Conservation (phyloP, 176 grass and related monocot genomes). For the Ensete glaucum region DNA sequence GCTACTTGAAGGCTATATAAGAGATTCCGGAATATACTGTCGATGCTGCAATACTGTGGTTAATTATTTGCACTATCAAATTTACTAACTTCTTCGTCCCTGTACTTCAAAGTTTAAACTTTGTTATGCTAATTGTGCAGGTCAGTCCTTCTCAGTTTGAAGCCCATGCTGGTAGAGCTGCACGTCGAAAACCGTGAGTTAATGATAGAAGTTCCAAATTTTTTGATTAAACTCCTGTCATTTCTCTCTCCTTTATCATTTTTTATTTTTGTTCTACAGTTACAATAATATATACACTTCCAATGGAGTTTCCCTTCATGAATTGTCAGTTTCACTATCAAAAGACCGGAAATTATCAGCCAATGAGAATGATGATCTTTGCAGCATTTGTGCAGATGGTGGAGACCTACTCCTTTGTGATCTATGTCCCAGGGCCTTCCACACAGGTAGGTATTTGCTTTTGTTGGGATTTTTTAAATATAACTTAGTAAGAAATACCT, state of each 20-base stretch:
- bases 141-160: constrained; percentile 98
- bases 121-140: constrained; percentile 34
- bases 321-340: constrained; percentile 84
- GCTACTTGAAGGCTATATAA: constrained; percentile 88
- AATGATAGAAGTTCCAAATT: constrained; percentile 6
- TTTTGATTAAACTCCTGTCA: not conserved
- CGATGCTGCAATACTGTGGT: constrained; percentile 80
- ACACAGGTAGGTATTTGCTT: constrained; percentile 47
- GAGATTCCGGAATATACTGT: constrained; percentile 84
- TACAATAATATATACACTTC: constrained; percentile 99
- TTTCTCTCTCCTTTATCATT: not conserved
- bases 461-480: not conserved
- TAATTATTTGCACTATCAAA: constrained; percentile 19
- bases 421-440: constrained; percentile 88
- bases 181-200: constrained; percentile 88
- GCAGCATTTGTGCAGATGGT: constrained; percentile 88
- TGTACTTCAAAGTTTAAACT: constrained; percentile 16
- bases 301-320: constrained; percentile 92
- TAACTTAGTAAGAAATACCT: not conserved
- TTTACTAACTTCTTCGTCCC: constrained; percentile 2
- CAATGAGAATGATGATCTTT: constrained; percentile 78
- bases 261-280: constrained; percentile 28
- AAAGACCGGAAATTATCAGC: constrained; percentile 49
- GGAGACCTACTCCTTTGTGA: constrained; percentile 89
- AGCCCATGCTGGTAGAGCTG: constrained; percentile 83